Base-by-base conservation (phyloP, 2,329 filamentous ascomycete species). In the Pseudohalonectria lignicola region DNA sequence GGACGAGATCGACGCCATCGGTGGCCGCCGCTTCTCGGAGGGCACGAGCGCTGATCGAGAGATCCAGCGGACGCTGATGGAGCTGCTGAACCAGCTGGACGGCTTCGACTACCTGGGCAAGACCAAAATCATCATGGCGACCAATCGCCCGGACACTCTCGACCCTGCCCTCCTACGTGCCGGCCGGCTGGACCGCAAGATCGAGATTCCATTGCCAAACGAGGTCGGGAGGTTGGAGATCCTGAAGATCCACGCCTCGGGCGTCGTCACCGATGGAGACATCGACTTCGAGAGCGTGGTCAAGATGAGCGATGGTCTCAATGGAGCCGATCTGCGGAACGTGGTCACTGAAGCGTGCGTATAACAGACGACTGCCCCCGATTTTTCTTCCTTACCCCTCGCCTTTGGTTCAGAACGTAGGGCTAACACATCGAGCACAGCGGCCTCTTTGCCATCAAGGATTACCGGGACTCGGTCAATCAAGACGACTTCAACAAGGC, bases 61-160 rank as follows among this genome's bases (percentile, higher is more conserved):
- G 62, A 98, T 98, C 51, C 92, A 98, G 66, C 82, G 92, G 55
- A 98, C 92, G 26, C 70, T 98, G 43, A 98, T 98, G 92, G 92
- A 98, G 62, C 74, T 98, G 39, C 81, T 98, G 45, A 98, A 98
- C 64, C 92, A 98, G 63, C 78, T 98, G 39, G 92, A 98, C 59
- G 92, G 93, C 49, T 98, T 98, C 68, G 92, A 98, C 66, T 98
- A 98, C 66, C 74, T 98, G 28, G 92, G 93, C 51, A 95, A 98
- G 73, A 98, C 92, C 39, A 98, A 98, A 71, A 98, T 98, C 59
- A 98, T 98, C 67, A 98, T 98, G 93, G 92, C 88, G 28, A 96
- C 92, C 42, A 98, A 98, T 71, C 75, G 92, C 64, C 92, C 90
- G 12, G 90, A 96, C 60, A 96, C 90, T 1, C 76, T 98, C 35